These are phyloP conservation scores for Mortierella sp. DNA, from an alignment of 371 early-diverging fungal genomes.

Conservation along the genomic window DNA sequence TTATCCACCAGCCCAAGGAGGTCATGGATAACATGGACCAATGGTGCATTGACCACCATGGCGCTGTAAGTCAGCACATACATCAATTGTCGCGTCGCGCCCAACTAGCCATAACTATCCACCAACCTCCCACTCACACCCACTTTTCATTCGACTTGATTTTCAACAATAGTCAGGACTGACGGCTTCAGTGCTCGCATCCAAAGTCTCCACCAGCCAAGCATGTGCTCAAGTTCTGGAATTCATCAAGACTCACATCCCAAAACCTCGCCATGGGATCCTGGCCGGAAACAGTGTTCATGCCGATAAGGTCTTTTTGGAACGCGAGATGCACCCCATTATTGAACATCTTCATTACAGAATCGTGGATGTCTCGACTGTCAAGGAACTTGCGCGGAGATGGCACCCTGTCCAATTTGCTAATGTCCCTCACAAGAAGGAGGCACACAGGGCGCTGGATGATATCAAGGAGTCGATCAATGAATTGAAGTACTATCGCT, in stretches of 20 bases:
- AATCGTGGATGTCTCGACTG: slow-evolving; percentile 91
- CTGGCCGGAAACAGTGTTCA: slow-evolving; percentile 97
- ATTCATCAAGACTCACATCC: slow-evolving; percentile 81
- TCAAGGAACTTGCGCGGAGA: slow-evolving; percentile 89
- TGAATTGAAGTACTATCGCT: slow-evolving; percentile 85
- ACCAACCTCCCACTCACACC: background rate
- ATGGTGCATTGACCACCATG: slow-evolving; percentile 94
- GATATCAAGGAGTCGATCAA: slow-evolving; percentile 94
- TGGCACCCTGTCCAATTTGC: slow-evolving; percentile 74
- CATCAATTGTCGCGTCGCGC: background rate
- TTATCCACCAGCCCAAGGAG: slow-evolving; percentile 84
- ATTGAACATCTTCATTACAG: slow-evolving; percentile 90
- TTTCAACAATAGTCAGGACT: slow-evolving; percentile 78
- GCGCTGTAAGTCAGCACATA: slow-evolving; percentile 62
- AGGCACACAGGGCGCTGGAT: slow-evolving; percentile 79
- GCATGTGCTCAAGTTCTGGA: slow-evolving; percentile 82
- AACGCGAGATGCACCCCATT: slow-evolving; percentile 86
- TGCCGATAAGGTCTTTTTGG: slow-evolving; percentile 88
- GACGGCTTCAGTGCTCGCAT: slow-evolving; percentile 83
- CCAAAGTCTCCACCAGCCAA: slow-evolving; percentile 73
- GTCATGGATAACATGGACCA: slow-evolving; percentile 92
- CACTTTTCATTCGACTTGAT: background rate
- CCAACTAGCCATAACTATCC: background rate
- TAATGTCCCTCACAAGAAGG: slow-evolving; percentile 68
- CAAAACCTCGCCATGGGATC: slow-evolving; percentile 70